A percentile compares a stretch with the other conserved stretches of the same genome.
These are phyloP conservation scores for Xanthoconium separans DNA, from an alignment of 1,284 basidiomycete species.

Conservation along the genomic window DNA sequence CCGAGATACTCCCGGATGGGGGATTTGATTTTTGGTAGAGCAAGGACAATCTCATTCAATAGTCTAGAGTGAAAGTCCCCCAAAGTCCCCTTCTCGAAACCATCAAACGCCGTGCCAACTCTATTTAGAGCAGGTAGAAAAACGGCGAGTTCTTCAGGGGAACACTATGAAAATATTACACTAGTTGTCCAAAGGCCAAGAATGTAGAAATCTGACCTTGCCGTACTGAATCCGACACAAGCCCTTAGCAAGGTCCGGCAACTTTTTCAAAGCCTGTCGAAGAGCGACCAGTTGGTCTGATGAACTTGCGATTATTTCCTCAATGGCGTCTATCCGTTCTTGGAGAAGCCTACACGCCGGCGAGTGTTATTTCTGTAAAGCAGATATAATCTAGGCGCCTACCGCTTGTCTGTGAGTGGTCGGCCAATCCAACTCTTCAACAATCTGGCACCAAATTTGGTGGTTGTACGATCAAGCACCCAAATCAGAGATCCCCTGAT, in stretches of 20 bases:
- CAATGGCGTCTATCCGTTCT: conserved; percentile 80
- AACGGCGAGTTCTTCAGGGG: conserved; percentile 79
- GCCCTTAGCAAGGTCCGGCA: conserved; percentile 90
- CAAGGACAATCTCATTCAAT: conserved; percentile 70
- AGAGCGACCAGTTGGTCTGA: conserved; percentile 63
- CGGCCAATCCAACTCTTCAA: conserved; percentile 86
- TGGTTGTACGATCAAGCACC: conserved; percentile 85
- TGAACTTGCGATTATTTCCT: conserved; percentile 68
- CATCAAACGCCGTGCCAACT: conserved; percentile 67
- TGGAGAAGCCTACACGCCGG: conserved; percentile 57
- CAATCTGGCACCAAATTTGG: conserved; percentile 84
- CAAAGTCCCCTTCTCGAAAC: conserved; percentile 41
- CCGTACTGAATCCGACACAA: conserved; percentile 89
- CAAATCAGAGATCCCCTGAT: conserved; percentile 80
- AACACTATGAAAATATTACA: conserved; percentile 51
- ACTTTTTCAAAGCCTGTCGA: conserved; percentile 65
- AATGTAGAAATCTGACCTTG: conserved; percentile 50
- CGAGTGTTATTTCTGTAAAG: conserved; percentile 4
- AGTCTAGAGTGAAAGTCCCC: conserved; percentile 63
- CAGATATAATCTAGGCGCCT: conserved; percentile 18
- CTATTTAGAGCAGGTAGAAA: conserved; percentile 78
- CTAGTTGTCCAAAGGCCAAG: background rate
- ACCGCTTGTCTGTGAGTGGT: conserved; percentile 80
- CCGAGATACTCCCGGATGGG: conserved; percentile 58
- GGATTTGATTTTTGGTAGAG: conserved; percentile 65